Conservation (phyloP, 352 stramenopile species). For the Phytophthora fragariae region DNA sequence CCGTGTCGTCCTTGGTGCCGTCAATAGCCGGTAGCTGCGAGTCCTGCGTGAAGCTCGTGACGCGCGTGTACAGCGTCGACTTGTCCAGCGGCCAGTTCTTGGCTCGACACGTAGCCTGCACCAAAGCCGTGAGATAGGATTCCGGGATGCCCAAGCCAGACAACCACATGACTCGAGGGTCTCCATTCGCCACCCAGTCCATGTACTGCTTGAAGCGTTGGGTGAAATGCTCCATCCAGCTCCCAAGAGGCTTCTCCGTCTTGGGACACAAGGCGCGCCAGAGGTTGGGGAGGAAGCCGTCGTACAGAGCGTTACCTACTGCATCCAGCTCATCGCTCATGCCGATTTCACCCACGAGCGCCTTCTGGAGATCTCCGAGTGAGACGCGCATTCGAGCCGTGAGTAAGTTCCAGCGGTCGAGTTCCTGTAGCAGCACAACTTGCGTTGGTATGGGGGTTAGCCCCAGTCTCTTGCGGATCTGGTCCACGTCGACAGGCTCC, state of each 20-base stretch:
- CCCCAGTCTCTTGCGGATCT: conserved; percentile 85
- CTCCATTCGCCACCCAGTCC: conserved; percentile 89
- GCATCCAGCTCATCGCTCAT: conserved; percentile 97
- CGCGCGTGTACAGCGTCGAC: conserved; percentile 93
- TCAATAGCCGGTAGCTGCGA: conserved; percentile 56
- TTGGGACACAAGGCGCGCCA: conserved; percentile 92
- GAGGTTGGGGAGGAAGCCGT: conserved; percentile 93
- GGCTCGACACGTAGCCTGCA: conserved; percentile 94
- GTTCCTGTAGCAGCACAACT: conserved; percentile 95
- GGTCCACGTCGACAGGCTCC: conserved; percentile 83
- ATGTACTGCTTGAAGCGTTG: conserved; percentile 91
- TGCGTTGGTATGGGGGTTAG: conserved; percentile 88
- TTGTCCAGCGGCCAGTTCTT: conserved; percentile 97
- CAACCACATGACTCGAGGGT: conserved; percentile 95
- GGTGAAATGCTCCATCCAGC: conserved; percentile 96
- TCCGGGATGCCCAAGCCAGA: conserved; percentile 95
- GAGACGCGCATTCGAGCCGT: conserved; percentile 86
- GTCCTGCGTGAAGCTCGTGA: conserved; percentile 86
- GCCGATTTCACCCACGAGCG: conserved; percentile 94
- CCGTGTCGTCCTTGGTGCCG: conserved; percentile 71
- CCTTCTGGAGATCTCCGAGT: conserved; percentile 92
- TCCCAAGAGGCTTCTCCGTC: conserved; percentile 95
- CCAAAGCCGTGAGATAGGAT: conserved; percentile 95
- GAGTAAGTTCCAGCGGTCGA: conserved; percentile 96
- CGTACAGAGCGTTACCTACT: conserved; percentile 92